Conservation (phyloP, 306 rosid genomes). For the Calophaca sinica region DNA sequence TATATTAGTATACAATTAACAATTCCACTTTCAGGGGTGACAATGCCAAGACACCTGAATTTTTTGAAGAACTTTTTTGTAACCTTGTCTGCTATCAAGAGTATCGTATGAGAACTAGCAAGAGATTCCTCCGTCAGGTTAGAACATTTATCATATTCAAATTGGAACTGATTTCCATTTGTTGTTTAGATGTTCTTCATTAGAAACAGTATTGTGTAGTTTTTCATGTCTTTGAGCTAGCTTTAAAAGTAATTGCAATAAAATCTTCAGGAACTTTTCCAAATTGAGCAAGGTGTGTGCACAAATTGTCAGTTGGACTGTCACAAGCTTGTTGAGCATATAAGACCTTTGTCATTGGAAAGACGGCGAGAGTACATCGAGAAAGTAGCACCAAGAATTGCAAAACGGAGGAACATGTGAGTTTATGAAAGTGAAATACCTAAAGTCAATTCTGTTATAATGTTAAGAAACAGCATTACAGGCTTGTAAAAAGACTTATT, state of each 20-base stretch:
- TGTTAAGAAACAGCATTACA: slow-evolving; percentile 27
- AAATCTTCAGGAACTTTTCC: slow-evolving; percentile 82
- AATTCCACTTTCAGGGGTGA: slow-evolving; percentile 68
- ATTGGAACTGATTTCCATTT: slow-evolving; percentile 36
- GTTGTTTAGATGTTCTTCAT: slow-evolving; percentile 21
- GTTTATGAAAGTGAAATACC: slow-evolving; percentile 50
- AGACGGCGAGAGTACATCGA: slow-evolving; percentile 70
- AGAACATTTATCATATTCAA: slow-evolving; percentile 42
- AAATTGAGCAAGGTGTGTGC: slow-evolving; percentile 88
- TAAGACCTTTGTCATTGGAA: slow-evolving; percentile 74
- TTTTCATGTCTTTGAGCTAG: slow-evolving; percentile 42
- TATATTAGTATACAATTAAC: slow-evolving; percentile 34
- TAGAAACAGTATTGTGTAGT: slow-evolving; percentile 7
- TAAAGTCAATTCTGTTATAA: background rate
- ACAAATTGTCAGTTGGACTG: slow-evolving; percentile 83
- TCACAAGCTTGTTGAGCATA: slow-evolving; percentile 79
- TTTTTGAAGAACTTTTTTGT: slow-evolving; percentile 94
- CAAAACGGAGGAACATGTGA: slow-evolving; percentile 69
- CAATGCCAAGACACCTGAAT: slow-evolving; percentile 83
- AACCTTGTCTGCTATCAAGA: slow-evolving; percentile 87
- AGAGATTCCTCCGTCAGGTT: slow-evolving; percentile 82
- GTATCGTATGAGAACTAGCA: slow-evolving; percentile 87
- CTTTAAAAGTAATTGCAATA: slow-evolving; percentile 34
- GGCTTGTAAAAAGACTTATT: slow-evolving; percentile 29
- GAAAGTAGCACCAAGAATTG: slow-evolving; percentile 83